phyloP scores from a whole-genome alignment of 257 asterid species.

The Craterostigma plantagineum region DNA sequence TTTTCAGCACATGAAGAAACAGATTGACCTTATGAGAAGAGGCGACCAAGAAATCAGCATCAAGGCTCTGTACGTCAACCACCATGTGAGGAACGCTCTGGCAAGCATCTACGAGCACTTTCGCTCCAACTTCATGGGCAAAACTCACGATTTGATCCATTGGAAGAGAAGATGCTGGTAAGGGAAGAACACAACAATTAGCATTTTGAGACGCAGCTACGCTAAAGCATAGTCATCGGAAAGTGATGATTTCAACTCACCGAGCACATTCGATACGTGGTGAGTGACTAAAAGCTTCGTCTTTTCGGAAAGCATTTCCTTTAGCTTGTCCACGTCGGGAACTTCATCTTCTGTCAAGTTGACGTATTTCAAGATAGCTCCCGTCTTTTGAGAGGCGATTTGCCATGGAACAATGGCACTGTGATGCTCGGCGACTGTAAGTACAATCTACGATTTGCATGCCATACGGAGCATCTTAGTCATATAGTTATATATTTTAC shows the following conservation, averaged over 20 bases:
- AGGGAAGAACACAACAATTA: slow-evolving; percentile 2
- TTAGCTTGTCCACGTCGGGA: slow-evolving; percentile 53
- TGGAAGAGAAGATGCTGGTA: slow-evolving; percentile 69
- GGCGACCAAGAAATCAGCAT: slow-evolving; percentile 79
- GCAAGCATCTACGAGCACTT: slow-evolving; percentile 91
- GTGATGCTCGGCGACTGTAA: slow-evolving; percentile 86
- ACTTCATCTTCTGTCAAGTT: slow-evolving; percentile 52
- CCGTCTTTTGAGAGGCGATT: slow-evolving; percentile 81
- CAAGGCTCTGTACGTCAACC: slow-evolving; percentile 66
- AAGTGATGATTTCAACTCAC: slow-evolving; percentile 13
- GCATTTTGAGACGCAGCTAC: no score
- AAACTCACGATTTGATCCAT: slow-evolving; percentile 57
- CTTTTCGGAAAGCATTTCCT: slow-evolving; percentile 39
- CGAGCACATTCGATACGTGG: slow-evolving; percentile 76
- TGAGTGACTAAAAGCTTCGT: slow-evolving; percentile 62
- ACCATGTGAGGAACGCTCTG: slow-evolving; percentile 97
- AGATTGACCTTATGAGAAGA: slow-evolving; percentile 84
- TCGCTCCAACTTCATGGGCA: slow-evolving; percentile 86
- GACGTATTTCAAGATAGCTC: slow-evolving; percentile 61
- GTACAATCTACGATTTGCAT: slow-evolving; percentile 36
- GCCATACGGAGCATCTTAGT: not conserved
- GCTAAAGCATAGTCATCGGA: no score
- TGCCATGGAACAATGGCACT: slow-evolving; percentile 97
- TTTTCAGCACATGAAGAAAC: slow-evolving; percentile 13
- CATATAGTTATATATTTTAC: no score